Evolutionary conservation across 106 monocot species (phyloP).

Genomic region (Apostasia ramifera): DNA sequence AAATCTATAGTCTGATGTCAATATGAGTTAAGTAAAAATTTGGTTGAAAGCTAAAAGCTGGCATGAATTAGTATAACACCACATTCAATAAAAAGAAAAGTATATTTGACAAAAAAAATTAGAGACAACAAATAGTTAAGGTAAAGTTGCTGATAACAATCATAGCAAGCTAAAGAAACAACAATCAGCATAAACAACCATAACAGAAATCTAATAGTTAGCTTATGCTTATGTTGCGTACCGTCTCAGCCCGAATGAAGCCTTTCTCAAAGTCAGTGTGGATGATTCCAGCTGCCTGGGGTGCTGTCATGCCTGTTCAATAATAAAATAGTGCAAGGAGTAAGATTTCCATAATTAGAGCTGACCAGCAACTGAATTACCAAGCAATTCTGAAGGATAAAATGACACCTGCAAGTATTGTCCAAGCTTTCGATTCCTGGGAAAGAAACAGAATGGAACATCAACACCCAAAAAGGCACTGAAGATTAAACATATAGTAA

Average conservation of each 20-base stretch:
- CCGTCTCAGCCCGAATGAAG: slow-evolving; percentile 97
- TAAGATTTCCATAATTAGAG: neutral
- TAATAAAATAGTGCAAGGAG: neutral
- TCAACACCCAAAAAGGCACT: neutral
- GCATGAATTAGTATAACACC: no score
- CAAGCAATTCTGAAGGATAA: neutral
- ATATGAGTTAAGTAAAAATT: no score
- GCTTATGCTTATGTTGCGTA: slow-evolving; percentile 28
- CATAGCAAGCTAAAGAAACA: neutral
- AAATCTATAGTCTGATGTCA: no score
- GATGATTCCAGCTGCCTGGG: slow-evolving; percentile 99
- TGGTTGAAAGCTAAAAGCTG: no score
- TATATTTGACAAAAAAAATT: no score
- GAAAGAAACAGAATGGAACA: slow-evolving; percentile 1
- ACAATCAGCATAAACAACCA: neutral
- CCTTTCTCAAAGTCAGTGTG: slow-evolving; percentile 99
- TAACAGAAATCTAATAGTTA: no score
- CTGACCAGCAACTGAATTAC: neutral
- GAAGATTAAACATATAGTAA: no score
- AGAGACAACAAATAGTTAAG: no score
- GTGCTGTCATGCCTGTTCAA: slow-evolving; percentile 90
- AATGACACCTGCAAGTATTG: slow-evolving; percentile 72
- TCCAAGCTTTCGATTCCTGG: slow-evolving; percentile 99
- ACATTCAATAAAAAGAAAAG: no score
- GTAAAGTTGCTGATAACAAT: no score